Evolutionary conservation across 2,329 filamentous ascomycete species (phyloP), one percentile per base, ranked within the genome.

Genomic region (Aureobasidium sp.): DNA sequence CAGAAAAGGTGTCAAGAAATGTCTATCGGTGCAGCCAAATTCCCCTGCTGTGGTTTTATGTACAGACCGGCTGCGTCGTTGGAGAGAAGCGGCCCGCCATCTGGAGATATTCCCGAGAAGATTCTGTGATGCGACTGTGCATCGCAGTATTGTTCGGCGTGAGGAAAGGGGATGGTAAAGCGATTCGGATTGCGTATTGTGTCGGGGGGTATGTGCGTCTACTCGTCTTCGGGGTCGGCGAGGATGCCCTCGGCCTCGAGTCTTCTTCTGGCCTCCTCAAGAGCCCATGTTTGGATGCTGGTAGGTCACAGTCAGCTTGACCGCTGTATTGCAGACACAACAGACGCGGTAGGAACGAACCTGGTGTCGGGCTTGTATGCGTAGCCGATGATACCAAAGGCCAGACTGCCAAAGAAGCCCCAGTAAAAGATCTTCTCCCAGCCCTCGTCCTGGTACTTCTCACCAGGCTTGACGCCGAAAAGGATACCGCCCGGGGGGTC

Each of bases 231-330:
- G 44, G 89, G 88, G 71, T 97, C 93, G 72, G 90, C 85, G 72
- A 97, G 79, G 73, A 97, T 92, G 64, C 94, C 94, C 81, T 99
- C 94, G 64, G 87, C 89, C 81, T 99, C 94, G 83, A 99, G 86
- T 80, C 94, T 85, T 80, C 94, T 85, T 73, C 94, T 85, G 59
- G 94, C 94, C 81, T 99, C 94, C 79, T 99, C 94, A 47, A 99
- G 86, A 66, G 94, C 94, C 94, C 94, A 99, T 61, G 93, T 97
- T 82, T 97, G 94, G 85, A 99, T 97, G 76, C 94, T 99, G 70
- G 29, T 20, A 5, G 20, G 12, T 34, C 0, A 15, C 17, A 7
- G 39, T 57, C 53, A 57, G 53, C 39, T 22, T 14, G 2, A 57
- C 41, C 14, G 29, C 27, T 45, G 6, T 36, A 1, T 3, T 20